Base-by-base conservation (phyloP, 1,284 basidiomycete species). In the Tilletia indica region DNA sequence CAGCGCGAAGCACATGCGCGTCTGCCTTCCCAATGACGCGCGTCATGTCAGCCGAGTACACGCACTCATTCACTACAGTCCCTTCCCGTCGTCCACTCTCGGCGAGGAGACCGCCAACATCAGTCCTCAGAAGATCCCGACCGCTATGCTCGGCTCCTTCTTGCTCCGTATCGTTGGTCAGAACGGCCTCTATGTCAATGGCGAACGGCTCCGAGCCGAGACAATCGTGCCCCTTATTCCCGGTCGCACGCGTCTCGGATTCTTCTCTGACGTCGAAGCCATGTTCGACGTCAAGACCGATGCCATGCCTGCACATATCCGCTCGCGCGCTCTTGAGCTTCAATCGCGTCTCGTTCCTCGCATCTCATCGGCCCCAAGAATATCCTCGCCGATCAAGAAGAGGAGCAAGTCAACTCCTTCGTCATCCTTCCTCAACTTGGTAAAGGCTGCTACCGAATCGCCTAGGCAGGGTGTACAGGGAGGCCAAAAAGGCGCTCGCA, bases 31-130 rank as follows among this genome's bases (percentile, higher is more conserved):
- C 25, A 75, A 75, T 54, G 71, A 73, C 4, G 82, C 82, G 6
- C 75, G 76, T 36, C 80, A 83, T 71, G 82, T 81, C 38, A 79
- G 77, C 54, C 77, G 82, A 25, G 69, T 78, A 16, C 82, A 83
- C 66, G 81, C 81, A 25, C 75, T 83, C 66, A 71, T 83, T 39
- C 80, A 81, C n/a, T 83, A 76, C 76, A 76, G 81, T n/a, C 82
- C 81, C 36, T 81, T 83, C 61, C 71, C 72, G 6, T 70, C 71
- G 70, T 71, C 75, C 3, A 71, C 77, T 14, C 67, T 68, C 3
- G 71, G 61, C 67, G 49, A 19, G 16, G 66, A 69, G 71, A 31
- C 64, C 58, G 54, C 71, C 5, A 48, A 68, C 64, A 56, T 71
- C 61, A 64, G 61, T 34, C 61, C 61, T 16, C 31, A 51, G 66